These are phyloP conservation scores for Ceratocystis albifundus DNA, from an alignment of 2,329 filamentous ascomycete genomes.

Conservation along the genomic window DNA sequence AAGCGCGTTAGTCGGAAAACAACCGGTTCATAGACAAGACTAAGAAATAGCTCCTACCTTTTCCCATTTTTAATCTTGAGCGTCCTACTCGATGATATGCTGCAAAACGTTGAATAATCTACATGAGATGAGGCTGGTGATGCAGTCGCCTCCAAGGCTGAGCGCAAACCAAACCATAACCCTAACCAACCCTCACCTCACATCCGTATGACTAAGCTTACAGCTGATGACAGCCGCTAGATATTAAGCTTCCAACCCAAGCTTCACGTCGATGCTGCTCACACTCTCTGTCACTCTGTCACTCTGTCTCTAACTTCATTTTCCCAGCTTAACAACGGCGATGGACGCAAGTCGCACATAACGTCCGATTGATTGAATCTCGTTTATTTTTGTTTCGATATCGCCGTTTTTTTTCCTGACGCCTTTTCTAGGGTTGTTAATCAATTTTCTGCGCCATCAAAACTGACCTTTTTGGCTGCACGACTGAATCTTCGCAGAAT, in stretches of 20 bases:
- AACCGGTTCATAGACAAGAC: too few species aligned
- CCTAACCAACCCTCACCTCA: background rate
- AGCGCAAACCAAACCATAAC: background rate
- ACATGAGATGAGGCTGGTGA: slow-evolving; percentile 1
- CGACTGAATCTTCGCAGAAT: background rate
- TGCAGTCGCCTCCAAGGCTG: background rate
- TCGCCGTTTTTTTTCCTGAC: background rate
- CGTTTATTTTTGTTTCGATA: background rate
- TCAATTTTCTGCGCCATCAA: background rate
- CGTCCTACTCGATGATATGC: background rate
- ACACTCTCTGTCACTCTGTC: background rate
- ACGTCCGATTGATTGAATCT: background rate
- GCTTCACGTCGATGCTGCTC: background rate
- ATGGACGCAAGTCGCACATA: background rate
- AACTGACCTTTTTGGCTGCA: background rate
- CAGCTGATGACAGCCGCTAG: background rate
- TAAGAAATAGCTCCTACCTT: slow-evolving; percentile 17
- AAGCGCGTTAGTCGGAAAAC: slow-evolving; percentile 1
- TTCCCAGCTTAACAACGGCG: background rate
- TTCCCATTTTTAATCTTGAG: slow-evolving; percentile 22
- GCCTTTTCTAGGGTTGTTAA: too few species aligned
- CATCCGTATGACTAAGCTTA: background rate
- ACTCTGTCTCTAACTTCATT: background rate
- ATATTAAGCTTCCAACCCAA: background rate
- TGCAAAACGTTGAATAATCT: background rate